Evolutionary conservation across 345 rosid species (phyloP).

Genomic region (Iberis pinnata): DNA sequence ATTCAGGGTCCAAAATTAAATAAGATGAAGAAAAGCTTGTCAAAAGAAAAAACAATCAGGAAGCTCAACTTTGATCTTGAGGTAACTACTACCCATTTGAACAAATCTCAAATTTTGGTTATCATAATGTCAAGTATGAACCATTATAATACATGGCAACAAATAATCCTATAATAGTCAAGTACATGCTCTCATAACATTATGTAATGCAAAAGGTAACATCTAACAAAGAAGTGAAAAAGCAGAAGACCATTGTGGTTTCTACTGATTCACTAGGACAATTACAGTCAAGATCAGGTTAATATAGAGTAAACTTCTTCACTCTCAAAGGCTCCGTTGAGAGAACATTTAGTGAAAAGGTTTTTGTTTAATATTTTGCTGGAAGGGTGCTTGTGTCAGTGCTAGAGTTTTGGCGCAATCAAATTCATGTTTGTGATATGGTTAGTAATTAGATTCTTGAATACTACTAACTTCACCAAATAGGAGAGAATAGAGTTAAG

Average conservation of each 20-base stretch:
- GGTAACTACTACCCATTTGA: no score
- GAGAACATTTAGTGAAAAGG: background rate
- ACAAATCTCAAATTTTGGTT: slow-evolving; percentile 2
- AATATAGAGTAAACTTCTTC: background rate
- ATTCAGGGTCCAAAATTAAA: background rate
- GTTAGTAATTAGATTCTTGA: slow-evolving; percentile 10
- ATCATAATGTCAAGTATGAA: background rate
- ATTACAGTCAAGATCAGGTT: no score
- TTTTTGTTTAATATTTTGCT: no score
- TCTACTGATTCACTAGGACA: no score
- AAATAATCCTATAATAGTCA: background rate
- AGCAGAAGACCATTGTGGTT: slow-evolving; percentile 12
- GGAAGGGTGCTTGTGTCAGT: slow-evolving; percentile 71
- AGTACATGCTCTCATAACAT: no score
- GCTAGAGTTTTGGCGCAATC: slow-evolving; percentile 78
- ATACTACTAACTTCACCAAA: background rate
- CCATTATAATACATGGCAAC: background rate
- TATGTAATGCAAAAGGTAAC: slow-evolving; percentile 27
- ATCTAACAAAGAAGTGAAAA: slow-evolving; percentile 15
- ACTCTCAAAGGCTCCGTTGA: background rate
- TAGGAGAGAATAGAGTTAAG: background rate
- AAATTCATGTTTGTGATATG: slow-evolving; percentile 60
- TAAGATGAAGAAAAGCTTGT: slow-evolving; percentile 8
- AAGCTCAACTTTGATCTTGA: no score
- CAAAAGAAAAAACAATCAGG: slow-evolving; percentile 13